Evolutionary conservation across 768 basidiomycete species (phyloP).

Genomic region (Chlorophyllum brunneum): DNA sequence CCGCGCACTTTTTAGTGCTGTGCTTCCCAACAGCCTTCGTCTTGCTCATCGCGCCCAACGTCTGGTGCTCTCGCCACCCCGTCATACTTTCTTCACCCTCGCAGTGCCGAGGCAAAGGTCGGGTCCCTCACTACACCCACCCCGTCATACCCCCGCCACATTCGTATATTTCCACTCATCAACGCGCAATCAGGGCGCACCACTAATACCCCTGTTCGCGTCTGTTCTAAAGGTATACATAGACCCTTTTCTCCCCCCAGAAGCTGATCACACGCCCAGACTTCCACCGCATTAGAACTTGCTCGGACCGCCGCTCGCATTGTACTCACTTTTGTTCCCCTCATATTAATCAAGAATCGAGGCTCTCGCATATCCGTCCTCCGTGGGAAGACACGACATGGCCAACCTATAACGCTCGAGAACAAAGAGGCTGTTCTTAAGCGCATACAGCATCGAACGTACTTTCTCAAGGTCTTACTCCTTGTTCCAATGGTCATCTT

Average conservation of each 20-base stretch:
- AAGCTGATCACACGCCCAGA: conserved; percentile 34
- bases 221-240: conserved; percentile 56
- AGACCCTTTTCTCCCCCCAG: neutral
- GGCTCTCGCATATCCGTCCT: conserved; percentile 48
- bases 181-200: conserved; percentile 23
- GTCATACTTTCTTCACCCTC: neutral
- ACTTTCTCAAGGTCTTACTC: conserved; percentile 50
- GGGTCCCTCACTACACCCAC: conserved; percentile 1
- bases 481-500: conserved; percentile 60
- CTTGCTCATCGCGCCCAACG: neutral
- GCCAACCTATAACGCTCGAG: conserved; percentile 48
- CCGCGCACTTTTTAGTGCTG: neutral
- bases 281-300: conserved; percentile 70
- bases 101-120: neutral
- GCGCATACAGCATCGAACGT: conserved; percentile 44
- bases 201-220: conserved; percentile 50
- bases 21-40: neutral
- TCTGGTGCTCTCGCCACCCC: neutral
- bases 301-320: conserved; percentile 68
- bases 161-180: conserved; percentile 33
- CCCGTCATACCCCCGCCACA: neutral
- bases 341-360: conserved; percentile 58
- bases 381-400: conserved; percentile 44
- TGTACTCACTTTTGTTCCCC: conserved; percentile 70
- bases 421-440: conserved; percentile 45